Evolutionary conservation across 1,284 basidiomycete genomes (phyloP).

Genomic region (Tilletia horrida): DNA sequence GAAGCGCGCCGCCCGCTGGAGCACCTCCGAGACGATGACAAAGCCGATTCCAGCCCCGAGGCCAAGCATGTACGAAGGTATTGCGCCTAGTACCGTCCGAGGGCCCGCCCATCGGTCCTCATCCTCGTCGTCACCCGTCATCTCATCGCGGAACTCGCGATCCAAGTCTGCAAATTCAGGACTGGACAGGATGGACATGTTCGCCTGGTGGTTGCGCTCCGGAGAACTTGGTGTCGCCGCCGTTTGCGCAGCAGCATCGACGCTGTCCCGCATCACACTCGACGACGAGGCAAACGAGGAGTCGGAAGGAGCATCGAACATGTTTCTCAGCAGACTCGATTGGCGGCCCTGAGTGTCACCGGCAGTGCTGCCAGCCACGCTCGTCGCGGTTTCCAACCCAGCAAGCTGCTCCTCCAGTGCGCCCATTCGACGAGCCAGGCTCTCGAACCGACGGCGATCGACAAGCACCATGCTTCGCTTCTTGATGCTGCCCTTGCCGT

Average conservation of each 20-base stretch:
- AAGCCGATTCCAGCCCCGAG: slow-evolving; percentile 38
- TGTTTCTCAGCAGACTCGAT: neutral
- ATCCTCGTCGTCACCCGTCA: slow-evolving; percentile 20
- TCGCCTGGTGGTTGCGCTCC: neutral
- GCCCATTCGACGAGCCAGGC: slow-evolving; percentile 39
- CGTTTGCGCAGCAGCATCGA: slow-evolving; percentile 15
- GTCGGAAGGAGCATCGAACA: slow-evolving; percentile 17
- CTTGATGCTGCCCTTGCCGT: slow-evolving; percentile 41
- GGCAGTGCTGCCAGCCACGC: neutral
- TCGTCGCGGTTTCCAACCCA: slow-evolving; percentile 10
- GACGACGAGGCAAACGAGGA: neutral
- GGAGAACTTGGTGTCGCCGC: neutral
- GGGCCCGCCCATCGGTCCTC: slow-evolving; percentile 23
- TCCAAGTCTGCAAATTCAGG: neutral
- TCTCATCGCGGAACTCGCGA: neutral
- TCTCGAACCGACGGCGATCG: slow-evolving; percentile 41
- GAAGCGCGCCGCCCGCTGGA: neutral
- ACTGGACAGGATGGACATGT: neutral
- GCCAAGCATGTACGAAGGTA: slow-evolving; percentile 42
- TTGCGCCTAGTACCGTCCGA: slow-evolving; percentile 31
- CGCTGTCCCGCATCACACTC: neutral
- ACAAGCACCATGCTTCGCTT: slow-evolving; percentile 46
- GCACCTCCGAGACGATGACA: slow-evolving; percentile 34
- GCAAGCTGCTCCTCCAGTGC: slow-evolving; percentile 31
- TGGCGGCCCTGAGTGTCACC: neutral